Conservation (phyloP, 2,329 filamentous ascomycete species). For the Penicillium sp. region DNA sequence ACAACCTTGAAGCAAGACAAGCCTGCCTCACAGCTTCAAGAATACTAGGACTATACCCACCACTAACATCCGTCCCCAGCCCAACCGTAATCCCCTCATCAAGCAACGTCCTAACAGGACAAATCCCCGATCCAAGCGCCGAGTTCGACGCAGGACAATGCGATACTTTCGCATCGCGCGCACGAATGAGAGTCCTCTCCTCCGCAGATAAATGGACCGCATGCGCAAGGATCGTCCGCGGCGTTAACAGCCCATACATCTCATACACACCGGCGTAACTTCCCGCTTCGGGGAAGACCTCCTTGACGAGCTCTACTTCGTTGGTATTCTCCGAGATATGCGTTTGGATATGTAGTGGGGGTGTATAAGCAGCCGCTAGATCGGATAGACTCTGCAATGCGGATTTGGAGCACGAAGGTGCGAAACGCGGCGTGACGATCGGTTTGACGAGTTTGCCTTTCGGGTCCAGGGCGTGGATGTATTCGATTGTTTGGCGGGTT, state of each 20-base stretch:
- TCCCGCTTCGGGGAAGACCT: constrained; percentile 61
- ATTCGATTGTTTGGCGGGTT: constrained; percentile 59
- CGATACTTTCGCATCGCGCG: constrained; percentile 62
- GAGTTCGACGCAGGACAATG: constrained; percentile 83
- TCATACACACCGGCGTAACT: constrained; percentile 81
- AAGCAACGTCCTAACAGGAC: constrained; percentile 69
- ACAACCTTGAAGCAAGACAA: constrained; percentile 69
- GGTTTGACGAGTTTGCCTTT: constrained; percentile 61
- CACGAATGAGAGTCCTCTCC: constrained; percentile 63
- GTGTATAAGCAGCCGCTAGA: constrained; percentile 58
- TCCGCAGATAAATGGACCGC: constrained; percentile 68
- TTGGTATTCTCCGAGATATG: constrained; percentile 79
- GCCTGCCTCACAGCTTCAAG: constrained; percentile 81
- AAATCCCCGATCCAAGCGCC: constrained; percentile 73
- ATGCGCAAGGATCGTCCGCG: constrained; percentile 78
- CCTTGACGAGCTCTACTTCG: constrained; percentile 67
- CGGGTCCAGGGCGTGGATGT: constrained; percentile 67
- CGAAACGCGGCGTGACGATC: constrained; percentile 70
- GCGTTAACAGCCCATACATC: constrained; percentile 61
- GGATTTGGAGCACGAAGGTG: constrained; percentile 51
- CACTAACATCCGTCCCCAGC: constrained; percentile 84
- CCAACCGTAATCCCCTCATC: constrained; percentile 74
- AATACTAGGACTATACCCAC: constrained; percentile 77
- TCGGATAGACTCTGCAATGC: constrained; percentile 62
- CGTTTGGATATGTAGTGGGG: constrained; percentile 69